Evolutionary conservation across 305 asterid species (phyloP), one percentile per base, ranked within the genome.

Genomic region (Rubia peregrina): DNA sequence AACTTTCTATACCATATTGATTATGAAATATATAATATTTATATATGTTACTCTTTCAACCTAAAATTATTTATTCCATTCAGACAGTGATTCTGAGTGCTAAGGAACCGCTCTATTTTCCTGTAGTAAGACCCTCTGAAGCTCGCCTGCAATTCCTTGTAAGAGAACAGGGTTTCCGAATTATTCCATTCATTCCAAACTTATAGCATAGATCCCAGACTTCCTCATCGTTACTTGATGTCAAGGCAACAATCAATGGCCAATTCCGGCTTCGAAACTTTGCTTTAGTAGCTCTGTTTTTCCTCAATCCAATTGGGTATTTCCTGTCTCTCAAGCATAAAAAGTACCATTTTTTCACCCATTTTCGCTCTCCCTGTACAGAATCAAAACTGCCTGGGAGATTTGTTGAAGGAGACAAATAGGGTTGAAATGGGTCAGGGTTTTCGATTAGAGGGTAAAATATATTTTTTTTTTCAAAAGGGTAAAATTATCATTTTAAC

Each of bases 211-310:
- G 74, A 9, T 76, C 76, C 78, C 75, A 64, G 9, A 74, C 53
- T 63, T 74, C 79, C 13, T 74, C 81, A 63, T 83, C 87, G 55
- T 73, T 73, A n/a, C 71, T 72, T 26, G 95, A 80, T 21, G 90
- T 86, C 77, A 94, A 70, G 51, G 83, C 97, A 9, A 94, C 61
- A 70, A 94, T 91, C 87, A 94, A 72, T 1, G 96, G 99, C 96
- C 91, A 84, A 73, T 72, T 84, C 1, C 82, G 85, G 84, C 95
- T 89, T 11, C 85, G 26, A 41, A 84, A 86, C 80, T 95, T 90
- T n/a, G 36, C 36, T 30, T 30, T 3, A 30, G 36, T 30, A 30
- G 36, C 36, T 30, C 36, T 30, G 36, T 30, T 30, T 2, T 1
- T 30, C 36, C 3, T 30, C 36, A 30, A 30, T 30, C 36, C 36